Evolutionary conservation across 164 flowering plant species (phyloP).

Genomic region (Malania oleifera): DNA sequence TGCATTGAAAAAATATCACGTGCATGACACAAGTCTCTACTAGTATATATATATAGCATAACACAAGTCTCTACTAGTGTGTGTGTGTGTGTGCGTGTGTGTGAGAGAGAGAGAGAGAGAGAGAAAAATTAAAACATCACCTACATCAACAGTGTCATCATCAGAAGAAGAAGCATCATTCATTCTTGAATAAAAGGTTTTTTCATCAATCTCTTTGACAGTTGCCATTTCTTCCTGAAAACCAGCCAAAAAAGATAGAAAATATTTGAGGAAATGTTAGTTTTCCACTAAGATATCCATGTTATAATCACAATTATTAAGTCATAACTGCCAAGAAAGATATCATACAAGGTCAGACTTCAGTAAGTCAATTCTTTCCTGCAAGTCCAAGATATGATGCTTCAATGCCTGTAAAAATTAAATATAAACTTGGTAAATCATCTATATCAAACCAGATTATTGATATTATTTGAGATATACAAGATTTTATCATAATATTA

Average conservation of each 20-base stretch:
- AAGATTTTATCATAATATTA: conserved; percentile 10
- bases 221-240: conserved; percentile 46
- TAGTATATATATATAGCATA: no score
- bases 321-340: conserved; percentile 1
- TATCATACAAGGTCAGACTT: conserved; percentile 55
- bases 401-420: conserved; percentile 53
- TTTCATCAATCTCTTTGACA: conserved; percentile 32
- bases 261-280: neutral
- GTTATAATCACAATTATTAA: neutral
- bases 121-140: neutral
- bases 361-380: conserved; percentile 50
- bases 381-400: conserved; percentile 62
- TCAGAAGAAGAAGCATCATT: conserved; percentile 28
- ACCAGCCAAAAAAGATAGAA: neutral
- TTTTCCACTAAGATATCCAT: neutral
- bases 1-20: no score
- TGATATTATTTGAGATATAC: neutral
- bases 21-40: no score
- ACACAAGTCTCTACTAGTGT: no score
- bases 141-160: conserved; percentile 44
- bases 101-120: no score
- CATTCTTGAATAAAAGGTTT: conserved; percentile 25
- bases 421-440: neutral
- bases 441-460: neutral
- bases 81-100: no score